Evolutionary conservation across 2,329 filamentous ascomycete species (phyloP), one percentile per base, ranked within the genome.

Genomic region (Aureobasidium sp.): DNA sequence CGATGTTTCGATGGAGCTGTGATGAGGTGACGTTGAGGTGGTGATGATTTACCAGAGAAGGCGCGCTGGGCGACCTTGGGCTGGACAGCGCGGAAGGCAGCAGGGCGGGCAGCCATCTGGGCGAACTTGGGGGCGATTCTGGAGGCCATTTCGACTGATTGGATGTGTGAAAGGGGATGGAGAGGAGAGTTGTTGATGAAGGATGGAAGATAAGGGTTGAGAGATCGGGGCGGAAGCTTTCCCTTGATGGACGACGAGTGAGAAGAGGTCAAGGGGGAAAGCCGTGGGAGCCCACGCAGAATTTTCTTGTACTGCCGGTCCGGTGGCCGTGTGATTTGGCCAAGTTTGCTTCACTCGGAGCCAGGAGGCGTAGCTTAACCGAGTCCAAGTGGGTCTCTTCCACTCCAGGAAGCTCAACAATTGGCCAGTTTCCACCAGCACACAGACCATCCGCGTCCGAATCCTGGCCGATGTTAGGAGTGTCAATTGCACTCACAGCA

Each of bases 61-160:
- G 87, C 87, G 78, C 88, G 88, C 81, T 87, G 83, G 77, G 82
- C 82, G 68, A 72, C 69, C 67, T 69, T 67, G 62, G 68, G 66
- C 69, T 72, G 70, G 67, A 72, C 69, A 76, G 81, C 80, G 73
- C 87, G 87, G 75, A 87, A 78, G 77, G 86, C 86, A 80, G 88
- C 86, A 80, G 88, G 87, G 79, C 88, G 88, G 78, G 87, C 87
- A 79, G 86, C 87, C 75, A 79, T 77, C 76, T 85, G 83, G 79
- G 87, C 87, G 82, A 91, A 83, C 79, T 88, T 86, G 75, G 87
- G 87, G 77, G 88, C 85, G 80, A 90, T 83, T 81, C 88, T 88
- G 78, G 85, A 83, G 78, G 88, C 86, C 88, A 92, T 92, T 90
- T 84, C 84, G 84, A 86, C 79, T 81, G 81, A 78, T 80, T 71